Percentiles rank a stretch among this genome's conserved stretches.
Evolutionary conservation across 1,139 yeast species (phyloP).

Genomic region (Geotrichum fermentans): DNA sequence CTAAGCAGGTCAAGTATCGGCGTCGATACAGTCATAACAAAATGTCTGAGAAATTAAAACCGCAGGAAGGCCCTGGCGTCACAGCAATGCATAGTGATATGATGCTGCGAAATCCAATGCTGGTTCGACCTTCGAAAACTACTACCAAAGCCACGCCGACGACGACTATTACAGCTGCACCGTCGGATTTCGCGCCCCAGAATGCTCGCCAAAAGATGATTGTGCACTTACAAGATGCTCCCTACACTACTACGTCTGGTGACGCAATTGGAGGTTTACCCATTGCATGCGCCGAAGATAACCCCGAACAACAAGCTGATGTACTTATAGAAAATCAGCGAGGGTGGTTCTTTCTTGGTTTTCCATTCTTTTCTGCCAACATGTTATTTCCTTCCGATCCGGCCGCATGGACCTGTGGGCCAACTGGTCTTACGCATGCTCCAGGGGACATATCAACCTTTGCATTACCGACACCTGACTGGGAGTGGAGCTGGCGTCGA

Average conservation of each 20-base stretch:
- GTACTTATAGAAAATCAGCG: slow-evolving; percentile 60
- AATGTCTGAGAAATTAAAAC: too few relatives aligned
- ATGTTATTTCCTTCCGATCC: slow-evolving; percentile 56
- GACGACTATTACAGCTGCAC: neutral
- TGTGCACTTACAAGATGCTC: neutral
- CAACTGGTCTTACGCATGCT: slow-evolving; percentile 29
- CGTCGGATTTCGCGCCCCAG: neutral
- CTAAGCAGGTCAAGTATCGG: slow-evolving; percentile 2
- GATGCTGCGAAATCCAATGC: slow-evolving; percentile 15
- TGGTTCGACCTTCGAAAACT: slow-evolving; percentile 4
- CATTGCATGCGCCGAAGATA: neutral
- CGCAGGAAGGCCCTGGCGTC: neutral
- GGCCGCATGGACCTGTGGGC: slow-evolving; percentile 35
- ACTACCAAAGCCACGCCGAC: neutral
- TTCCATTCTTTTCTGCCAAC: slow-evolving; percentile 53
- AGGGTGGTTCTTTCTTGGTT: slow-evolving; percentile 62
- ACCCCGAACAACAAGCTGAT: slow-evolving; percentile 25
- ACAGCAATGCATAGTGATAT: slow-evolving; percentile 5
- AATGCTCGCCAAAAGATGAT: slow-evolving; percentile 4
- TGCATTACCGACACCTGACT: slow-evolving; percentile 60
- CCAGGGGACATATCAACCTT: slow-evolving; percentile 43
- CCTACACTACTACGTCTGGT: neutral
- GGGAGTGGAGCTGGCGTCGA: slow-evolving; percentile 68
- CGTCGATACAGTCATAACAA: neutral
- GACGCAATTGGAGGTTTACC: slow-evolving; percentile 1